A percentile compares a stretch with the other conserved stretches of the same genome.
These are phyloP conservation scores for Penicillium verrucosum DNA, from an alignment of 2,329 filamentous ascomycete genomes.

Conservation along the genomic window DNA sequence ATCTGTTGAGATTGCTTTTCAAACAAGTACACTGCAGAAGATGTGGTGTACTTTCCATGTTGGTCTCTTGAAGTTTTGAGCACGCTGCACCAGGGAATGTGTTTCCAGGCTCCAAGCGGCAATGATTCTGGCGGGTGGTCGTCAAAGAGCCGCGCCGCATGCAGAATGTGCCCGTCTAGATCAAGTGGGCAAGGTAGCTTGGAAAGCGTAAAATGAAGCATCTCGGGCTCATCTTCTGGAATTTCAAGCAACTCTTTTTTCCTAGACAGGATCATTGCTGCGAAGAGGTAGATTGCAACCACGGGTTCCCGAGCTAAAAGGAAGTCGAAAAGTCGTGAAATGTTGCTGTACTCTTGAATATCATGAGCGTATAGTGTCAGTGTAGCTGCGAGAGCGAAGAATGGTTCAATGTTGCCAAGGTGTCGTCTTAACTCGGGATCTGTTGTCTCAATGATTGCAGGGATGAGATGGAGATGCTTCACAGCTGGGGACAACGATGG, in stretches of 20 bases:
- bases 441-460: slow-evolving; percentile 69
- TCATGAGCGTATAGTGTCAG: slow-evolving; percentile 97
- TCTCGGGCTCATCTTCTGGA: slow-evolving; percentile 79
- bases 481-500: slow-evolving; percentile 78
- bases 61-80: slow-evolving; percentile 72
- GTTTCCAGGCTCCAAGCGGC: slow-evolving; percentile 61
- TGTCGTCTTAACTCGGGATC: slow-evolving; percentile 72
- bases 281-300: slow-evolving; percentile 87
- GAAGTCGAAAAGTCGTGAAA: slow-evolving; percentile 88
- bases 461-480: slow-evolving; percentile 81
- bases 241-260: slow-evolving; percentile 81
- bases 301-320: slow-evolving; percentile 83
- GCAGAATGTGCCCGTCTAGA: slow-evolving; percentile 70
- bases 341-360: slow-evolving; percentile 83
- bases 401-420: slow-evolving; percentile 75
- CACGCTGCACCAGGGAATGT: slow-evolving; percentile 71
- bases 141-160: slow-evolving; percentile 62
- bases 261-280: slow-evolving; percentile 77
- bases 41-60: slow-evolving; percentile 56
- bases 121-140: slow-evolving; percentile 69
- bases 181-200: slow-evolving; percentile 80
- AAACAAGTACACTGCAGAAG: slow-evolving; percentile 67
- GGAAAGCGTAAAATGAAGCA: slow-evolving; percentile 83
- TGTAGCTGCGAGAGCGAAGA: slow-evolving; percentile 89
- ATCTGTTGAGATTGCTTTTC: slow-evolving; percentile 69